Conservation (phyloP, 2,329 filamentous ascomycete species). For the Penicillium sp. region DNA sequence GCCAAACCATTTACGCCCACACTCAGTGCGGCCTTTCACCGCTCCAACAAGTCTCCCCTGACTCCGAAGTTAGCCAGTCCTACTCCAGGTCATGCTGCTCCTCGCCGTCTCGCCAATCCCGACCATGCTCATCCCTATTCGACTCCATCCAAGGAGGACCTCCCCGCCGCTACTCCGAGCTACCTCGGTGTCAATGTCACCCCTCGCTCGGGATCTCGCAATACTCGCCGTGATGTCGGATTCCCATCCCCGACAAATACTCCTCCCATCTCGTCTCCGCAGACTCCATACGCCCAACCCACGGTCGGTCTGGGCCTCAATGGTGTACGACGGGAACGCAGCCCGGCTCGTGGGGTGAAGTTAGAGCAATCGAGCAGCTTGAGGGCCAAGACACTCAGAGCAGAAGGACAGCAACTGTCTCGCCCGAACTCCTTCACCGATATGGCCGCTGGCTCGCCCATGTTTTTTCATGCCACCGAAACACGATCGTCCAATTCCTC, state of each 20-base stretch:
- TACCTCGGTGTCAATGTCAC: constrained; percentile 71
- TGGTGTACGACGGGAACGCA: constrained; percentile 35
- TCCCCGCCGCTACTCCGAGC: constrained; percentile 55
- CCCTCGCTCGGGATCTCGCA: constrained; percentile 73
- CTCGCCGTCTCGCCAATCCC: constrained; percentile 35
- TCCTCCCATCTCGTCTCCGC: constrained; percentile 28
- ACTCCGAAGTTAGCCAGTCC: constrained; percentile 60
- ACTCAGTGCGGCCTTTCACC: constrained; percentile 63
- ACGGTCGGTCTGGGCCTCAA: constrained; percentile 23
- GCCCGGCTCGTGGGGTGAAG: constrained; percentile 34
- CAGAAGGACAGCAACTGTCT: constrained; percentile 35
- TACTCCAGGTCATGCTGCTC: constrained; percentile 27
- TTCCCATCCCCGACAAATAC: constrained; percentile 65
- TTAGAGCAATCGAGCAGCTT: constrained; percentile 33
- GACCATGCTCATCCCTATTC: constrained; percentile 36
- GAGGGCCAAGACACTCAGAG: constrained; percentile 39
- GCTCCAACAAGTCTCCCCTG: constrained; percentile 55
- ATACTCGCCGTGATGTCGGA: constrained; percentile 68
- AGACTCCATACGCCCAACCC: constrained; percentile 30
- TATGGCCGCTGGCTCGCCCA: constrained; percentile 49
- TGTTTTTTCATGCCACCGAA: constrained; percentile 93
- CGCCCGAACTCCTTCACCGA: constrained; percentile 38
- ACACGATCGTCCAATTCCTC: constrained; percentile 55
- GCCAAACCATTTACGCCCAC: constrained; percentile 66
- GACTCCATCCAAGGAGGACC: constrained; percentile 47